Evolutionary conservation across 2,329 filamentous ascomycete genomes (phyloP).

Genomic region (Colletotrichum somersetense): DNA sequence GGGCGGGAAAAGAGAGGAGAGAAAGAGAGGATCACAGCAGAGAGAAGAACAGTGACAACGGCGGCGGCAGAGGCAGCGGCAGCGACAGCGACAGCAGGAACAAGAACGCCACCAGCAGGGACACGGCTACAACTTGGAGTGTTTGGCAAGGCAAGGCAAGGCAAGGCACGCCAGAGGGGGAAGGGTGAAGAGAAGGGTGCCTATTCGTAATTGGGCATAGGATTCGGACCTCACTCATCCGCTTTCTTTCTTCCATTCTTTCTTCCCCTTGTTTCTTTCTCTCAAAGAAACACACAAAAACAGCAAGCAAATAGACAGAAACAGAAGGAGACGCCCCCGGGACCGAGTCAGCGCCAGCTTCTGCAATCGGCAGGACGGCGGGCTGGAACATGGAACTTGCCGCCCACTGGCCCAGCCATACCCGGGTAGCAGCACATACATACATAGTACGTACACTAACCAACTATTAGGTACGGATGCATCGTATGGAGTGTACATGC

Average conservation of each 20-base stretch:
- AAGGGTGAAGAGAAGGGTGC: neutral
- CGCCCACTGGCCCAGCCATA: slow-evolving; percentile 17
- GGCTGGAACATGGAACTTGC: neutral
- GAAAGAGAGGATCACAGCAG: slow-evolving; percentile 5
- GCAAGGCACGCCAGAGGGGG: neutral
- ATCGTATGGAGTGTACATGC: neutral
- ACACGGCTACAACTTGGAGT: neutral
- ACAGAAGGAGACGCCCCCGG: slow-evolving; percentile 3
- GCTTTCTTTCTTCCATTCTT: neutral
- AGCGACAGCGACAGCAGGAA: neutral
- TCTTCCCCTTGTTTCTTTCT: neutral
- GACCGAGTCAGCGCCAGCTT: slow-evolving; percentile 35
- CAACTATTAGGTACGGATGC: too few species aligned
- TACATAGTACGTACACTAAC: slow-evolving; percentile 9
- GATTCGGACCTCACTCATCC: neutral
- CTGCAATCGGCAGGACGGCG: slow-evolving; percentile 33
- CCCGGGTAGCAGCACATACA: neutral
- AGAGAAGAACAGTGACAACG: neutral
- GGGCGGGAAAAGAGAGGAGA: neutral
- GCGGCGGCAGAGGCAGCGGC: neutral
- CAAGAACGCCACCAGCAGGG: slow-evolving; percentile 9
- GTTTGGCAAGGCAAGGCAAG: neutral
- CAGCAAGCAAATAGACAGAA: slow-evolving; percentile 4
- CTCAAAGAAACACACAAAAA: slow-evolving; percentile 22
- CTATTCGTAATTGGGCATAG: neutral